Evolutionary conservation across 306 rosid genomes (phyloP).

Genomic region (Cercis canadensis): DNA sequence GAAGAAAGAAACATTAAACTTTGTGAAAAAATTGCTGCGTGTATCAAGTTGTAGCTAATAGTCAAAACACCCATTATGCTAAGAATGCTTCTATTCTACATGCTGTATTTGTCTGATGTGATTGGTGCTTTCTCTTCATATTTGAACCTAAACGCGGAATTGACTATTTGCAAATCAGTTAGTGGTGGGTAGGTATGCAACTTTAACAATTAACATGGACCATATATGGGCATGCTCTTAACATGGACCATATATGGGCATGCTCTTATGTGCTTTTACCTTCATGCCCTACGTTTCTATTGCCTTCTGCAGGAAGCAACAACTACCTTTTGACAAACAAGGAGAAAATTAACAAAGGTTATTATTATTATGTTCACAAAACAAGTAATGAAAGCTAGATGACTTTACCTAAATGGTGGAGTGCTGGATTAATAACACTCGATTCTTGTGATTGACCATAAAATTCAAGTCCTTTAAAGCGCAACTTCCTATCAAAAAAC

Average conservation of each 20-base stretch:
- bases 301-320: constrained; percentile 22
- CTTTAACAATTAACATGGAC: neutral
- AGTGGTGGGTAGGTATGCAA: constrained; percentile 14
- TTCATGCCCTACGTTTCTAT: constrained; percentile 37
- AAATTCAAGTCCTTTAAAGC: too few species aligned
- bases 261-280: constrained; percentile 10
- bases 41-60: neutral
- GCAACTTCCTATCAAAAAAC: too few species aligned
- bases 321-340: neutral
- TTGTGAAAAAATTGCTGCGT: neutral
- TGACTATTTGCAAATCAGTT: constrained; percentile 31
- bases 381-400: too few species aligned
- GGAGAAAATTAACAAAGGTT: neutral
- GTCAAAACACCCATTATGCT: neutral
- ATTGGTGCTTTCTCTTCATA: neutral
- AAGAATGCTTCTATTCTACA: too few species aligned
- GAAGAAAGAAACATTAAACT: neutral
- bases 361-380: too few species aligned
- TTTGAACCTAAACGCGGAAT: constrained; percentile 11
- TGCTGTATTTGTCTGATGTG: constrained; percentile 7
- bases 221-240: constrained; percentile 1
- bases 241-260: constrained; percentile 8
- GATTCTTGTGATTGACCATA: too few species aligned
- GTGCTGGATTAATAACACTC: too few species aligned
- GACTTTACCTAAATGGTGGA: too few species aligned